These are phyloP conservation scores for Thelonectria discophora DNA, from an alignment of 2,329 filamentous ascomycete species.

Conservation along the genomic window DNA sequence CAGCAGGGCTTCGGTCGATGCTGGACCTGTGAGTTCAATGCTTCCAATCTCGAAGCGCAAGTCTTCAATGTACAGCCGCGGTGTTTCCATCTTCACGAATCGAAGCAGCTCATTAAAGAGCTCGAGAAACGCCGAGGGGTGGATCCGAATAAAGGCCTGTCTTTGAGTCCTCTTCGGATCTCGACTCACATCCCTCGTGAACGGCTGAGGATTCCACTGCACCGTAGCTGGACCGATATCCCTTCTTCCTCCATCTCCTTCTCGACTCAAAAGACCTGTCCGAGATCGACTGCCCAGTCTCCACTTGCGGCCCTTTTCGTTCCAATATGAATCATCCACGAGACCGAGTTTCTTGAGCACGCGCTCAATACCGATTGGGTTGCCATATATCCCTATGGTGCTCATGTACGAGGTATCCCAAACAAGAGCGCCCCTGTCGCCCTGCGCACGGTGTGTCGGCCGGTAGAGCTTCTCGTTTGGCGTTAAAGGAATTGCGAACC, in stretches of 20 bases:
- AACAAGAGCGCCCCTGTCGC: conserved; percentile 77
- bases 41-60: conserved; percentile 73
- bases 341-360: conserved; percentile 74
- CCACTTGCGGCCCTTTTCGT: conserved; percentile 75
- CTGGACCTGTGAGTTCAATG: conserved; percentile 70
- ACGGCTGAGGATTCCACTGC: conserved; percentile 72
- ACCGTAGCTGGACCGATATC: conserved; percentile 77
- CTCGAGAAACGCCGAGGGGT: conserved; percentile 81
- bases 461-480: conserved; percentile 92
- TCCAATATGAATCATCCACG: conserved; percentile 68
- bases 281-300: conserved; percentile 61
- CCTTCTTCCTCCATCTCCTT: conserved; percentile 60
- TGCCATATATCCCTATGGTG: conserved; percentile 81
- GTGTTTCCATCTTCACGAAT: conserved; percentile 67
- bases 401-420: conserved; percentile 98
- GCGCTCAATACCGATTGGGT: conserved; percentile 67
- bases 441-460: conserved; percentile 82
- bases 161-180: conserved; percentile 42
- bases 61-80: conserved; percentile 71
- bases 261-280: conserved; percentile 61
- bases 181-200: conserved; percentile 38
- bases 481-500: conserved; percentile 84
- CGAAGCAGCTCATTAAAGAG: conserved; percentile 71
- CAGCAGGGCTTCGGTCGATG: conserved; percentile 79
- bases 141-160: conserved; percentile 75